These are phyloP conservation scores for Marasmius oreades DNA, from an alignment of 1,284 basidiomycete species.

Conservation along the genomic window DNA sequence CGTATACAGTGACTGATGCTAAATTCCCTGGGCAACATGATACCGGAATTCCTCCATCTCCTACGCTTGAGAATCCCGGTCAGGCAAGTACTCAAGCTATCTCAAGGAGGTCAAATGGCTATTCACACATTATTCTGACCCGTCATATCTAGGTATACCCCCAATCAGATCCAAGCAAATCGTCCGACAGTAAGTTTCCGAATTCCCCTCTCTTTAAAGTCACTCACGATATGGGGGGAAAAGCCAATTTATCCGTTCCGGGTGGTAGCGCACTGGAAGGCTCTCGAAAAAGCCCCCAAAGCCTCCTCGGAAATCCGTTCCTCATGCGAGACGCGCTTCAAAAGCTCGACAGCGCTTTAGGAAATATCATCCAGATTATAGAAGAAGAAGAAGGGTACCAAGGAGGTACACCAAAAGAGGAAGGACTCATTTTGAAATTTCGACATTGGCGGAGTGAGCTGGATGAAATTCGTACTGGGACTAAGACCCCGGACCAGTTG, in stretches of 20 bases:
- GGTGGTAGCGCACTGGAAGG: slow-evolving; percentile 10
- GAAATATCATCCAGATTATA: slow-evolving; percentile 34
- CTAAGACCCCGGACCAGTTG: slow-evolving; percentile 17
- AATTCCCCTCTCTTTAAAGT: background rate
- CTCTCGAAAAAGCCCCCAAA: slow-evolving; percentile 18
- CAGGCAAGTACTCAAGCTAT: slow-evolving; percentile 19
- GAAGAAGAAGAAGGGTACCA: slow-evolving; percentile 32
- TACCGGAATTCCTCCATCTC: slow-evolving; percentile 27
- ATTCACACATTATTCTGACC: background rate
- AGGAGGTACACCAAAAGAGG: slow-evolving; percentile 27
- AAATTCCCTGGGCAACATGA: slow-evolving; percentile 28
- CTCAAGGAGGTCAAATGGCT: background rate
- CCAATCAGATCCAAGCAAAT: slow-evolving; percentile 24
- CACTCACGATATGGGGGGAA: no score
- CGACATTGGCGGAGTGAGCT: slow-evolving; percentile 34
- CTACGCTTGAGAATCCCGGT: slow-evolving; percentile 33
- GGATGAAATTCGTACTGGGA: slow-evolving; percentile 27
- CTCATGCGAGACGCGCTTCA: slow-evolving; percentile 34
- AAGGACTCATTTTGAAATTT: slow-evolving; percentile 31
- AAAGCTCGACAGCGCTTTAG: slow-evolving; percentile 34
- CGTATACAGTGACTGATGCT: slow-evolving; percentile 24
- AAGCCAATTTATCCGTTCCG: slow-evolving; percentile 7
- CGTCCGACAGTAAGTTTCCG: slow-evolving; percentile 20
- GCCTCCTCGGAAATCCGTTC: slow-evolving; percentile 36
- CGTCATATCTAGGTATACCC: slow-evolving; percentile 28